Evolutionary conservation across 805 yeast genomes (phyloP).

Genomic region (Scheffersomyces lignosus): DNA sequence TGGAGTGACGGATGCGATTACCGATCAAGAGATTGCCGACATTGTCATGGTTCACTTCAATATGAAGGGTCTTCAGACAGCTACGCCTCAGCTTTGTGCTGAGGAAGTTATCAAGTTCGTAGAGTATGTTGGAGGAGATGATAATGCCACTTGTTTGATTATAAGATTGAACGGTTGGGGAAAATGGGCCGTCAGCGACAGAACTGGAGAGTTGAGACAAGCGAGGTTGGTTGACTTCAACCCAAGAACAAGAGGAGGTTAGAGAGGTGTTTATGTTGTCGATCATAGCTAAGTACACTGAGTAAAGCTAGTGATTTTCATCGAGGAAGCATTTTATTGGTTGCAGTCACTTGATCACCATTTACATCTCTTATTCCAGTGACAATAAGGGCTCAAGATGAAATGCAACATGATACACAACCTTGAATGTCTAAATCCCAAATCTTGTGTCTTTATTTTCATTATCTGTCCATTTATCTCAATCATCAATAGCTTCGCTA

Average conservation of each 20-base stretch:
- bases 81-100: conserved; percentile 85
- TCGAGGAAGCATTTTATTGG: too few relatives aligned
- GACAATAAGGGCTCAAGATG: too few relatives aligned
- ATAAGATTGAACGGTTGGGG: conserved; percentile 90
- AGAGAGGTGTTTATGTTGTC: too few relatives aligned
- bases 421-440: too few relatives aligned
- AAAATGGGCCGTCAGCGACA: conserved; percentile 79
- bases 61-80: conserved; percentile 62
- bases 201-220: conserved; percentile 82
- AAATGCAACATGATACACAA: too few relatives aligned
- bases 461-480: too few relatives aligned
- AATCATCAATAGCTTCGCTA: too few relatives aligned
- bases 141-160: conserved; percentile 91
- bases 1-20: conserved; percentile 77
- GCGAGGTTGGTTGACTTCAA: conserved; percentile 55
- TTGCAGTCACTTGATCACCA: too few relatives aligned
- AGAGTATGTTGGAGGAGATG: conserved; percentile 87
- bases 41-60: conserved; percentile 68
- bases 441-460: too few relatives aligned
- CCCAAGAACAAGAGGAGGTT: conserved; percentile 25
- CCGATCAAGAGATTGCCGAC: conserved; percentile 92
- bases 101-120: conserved; percentile 81
- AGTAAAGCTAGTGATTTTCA: too few relatives aligned
- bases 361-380: neutral
- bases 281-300: too few relatives aligned